These are phyloP conservation scores for Schoenoplectus triqueter DNA, from an alignment of 202 grass and related monocot species.

Conservation along the genomic window DNA sequence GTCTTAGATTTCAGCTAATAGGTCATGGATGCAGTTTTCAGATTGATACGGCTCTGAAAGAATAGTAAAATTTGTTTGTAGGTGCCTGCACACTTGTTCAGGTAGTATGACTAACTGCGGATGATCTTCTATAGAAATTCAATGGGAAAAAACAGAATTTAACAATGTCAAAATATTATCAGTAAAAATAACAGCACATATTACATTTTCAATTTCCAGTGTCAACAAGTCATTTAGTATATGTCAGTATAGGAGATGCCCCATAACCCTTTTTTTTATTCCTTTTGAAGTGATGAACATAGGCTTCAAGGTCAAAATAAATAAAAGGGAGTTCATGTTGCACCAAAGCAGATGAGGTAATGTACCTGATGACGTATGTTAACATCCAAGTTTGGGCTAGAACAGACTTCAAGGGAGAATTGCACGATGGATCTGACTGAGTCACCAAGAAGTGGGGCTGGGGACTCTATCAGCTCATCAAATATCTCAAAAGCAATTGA, in stretches of 20 bases:
- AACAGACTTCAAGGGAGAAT: conserved; percentile 97
- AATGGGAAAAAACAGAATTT: conserved; percentile 1
- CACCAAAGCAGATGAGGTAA: conserved; percentile 22
- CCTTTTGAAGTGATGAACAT: background rate
- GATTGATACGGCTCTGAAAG: background rate
- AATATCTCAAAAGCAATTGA: conserved; percentile 99
- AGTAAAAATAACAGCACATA: background rate
- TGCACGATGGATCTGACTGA: conserved; percentile 92
- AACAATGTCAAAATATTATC: background rate
- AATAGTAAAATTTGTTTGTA: background rate
- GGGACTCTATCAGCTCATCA: conserved; percentile 95
- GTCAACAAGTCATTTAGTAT: background rate
- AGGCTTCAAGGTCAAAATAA: conserved; percentile 20
- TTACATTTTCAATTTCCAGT: background rate
- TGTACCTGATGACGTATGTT: conserved; percentile 95
- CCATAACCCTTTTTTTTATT: background rate
- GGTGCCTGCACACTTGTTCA: background rate
- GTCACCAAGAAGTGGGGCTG: conserved; percentile 89
- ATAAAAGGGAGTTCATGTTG: conserved; percentile 31
- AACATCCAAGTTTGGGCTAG: conserved; percentile 85
- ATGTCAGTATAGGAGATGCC: background rate
- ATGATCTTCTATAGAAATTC: background rate
- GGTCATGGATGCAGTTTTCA: background rate
- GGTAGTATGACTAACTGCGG: background rate
- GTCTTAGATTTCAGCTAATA: background rate